Evolutionary conservation across 176 grass and related monocot genomes (phyloP).

Genomic region (Oryza glumipatula): DNA sequence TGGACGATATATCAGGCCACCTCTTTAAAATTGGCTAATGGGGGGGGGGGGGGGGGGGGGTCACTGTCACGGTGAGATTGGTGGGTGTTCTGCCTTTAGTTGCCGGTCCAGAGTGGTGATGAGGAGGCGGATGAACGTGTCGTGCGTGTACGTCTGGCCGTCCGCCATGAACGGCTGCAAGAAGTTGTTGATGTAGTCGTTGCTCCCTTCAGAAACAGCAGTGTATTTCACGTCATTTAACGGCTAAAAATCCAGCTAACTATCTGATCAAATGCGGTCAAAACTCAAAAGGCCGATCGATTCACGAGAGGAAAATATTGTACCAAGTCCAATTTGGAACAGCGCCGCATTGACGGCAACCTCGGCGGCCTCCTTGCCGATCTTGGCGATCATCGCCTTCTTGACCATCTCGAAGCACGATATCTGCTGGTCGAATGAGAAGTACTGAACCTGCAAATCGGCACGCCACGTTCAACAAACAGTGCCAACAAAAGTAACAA

Average conservation of each 20-base stretch:
- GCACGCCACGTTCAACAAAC: background rate
- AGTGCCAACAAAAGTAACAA: background rate
- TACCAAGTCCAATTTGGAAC: conserved; percentile 76
- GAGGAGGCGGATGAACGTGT: conserved; percentile 79
- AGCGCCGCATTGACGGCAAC: conserved; percentile 62
- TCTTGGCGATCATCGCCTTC: conserved; percentile 63
- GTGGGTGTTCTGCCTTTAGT: conserved; percentile 58
- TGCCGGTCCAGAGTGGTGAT: conserved; percentile 64
- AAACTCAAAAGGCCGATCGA: background rate
- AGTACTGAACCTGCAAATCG: conserved; percentile 71
- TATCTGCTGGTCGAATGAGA: conserved; percentile 92
- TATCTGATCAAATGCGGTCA: no score
- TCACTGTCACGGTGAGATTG: no score
- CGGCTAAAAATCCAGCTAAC: background rate
- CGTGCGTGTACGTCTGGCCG: conserved; percentile 72
- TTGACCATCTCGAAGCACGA: conserved; percentile 63
- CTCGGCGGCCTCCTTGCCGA: conserved; percentile 63
- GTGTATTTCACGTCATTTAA: background rate
- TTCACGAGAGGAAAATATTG: background rate
- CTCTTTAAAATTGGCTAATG: background rate
- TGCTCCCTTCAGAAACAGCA: conserved; percentile 69
- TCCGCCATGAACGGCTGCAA: conserved; percentile 90
- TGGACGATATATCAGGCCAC: background rate
- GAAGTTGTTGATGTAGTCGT: conserved; percentile 99
- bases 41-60: no score